These are phyloP conservation scores for Eucalyptus marginata DNA, from an alignment of 345 rosid species.

Conservation along the genomic window DNA sequence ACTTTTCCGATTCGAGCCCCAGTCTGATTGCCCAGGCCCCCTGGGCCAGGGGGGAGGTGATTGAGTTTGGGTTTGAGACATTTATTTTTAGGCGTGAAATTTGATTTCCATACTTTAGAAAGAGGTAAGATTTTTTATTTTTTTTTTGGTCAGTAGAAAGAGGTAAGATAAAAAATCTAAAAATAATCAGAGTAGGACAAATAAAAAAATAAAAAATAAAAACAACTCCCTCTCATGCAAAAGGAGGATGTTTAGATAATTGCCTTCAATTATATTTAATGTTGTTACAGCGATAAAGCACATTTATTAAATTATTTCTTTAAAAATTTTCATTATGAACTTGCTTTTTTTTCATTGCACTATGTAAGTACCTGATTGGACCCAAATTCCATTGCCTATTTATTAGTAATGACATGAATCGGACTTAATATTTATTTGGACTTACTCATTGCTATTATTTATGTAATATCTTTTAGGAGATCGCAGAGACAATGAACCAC, in stretches of 20 bases:
- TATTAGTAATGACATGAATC: not conserved
- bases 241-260: not conserved
- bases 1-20: no score
- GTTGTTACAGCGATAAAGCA: not conserved
- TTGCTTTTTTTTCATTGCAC: not conserved
- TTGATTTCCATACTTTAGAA: no score
- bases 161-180: no score
- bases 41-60: no score
- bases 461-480: accelerated
- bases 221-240: no score
- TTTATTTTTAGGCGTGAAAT: no score
- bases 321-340: not conserved
- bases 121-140: no score
- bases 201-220: no score
- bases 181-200: no score
- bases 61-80: no score
- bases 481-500: accelerated
- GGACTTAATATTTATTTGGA: not conserved
- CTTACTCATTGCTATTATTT: not conserved
- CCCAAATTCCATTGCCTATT: not conserved
- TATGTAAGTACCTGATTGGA: not conserved
- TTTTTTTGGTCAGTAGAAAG: no score
- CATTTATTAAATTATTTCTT: not conserved
- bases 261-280: not conserved
- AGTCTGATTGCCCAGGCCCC: no score